Evolutionary conservation across 2,329 filamentous ascomycete species (phyloP).

Genomic region (Purpureocillium takamizusanense): DNA sequence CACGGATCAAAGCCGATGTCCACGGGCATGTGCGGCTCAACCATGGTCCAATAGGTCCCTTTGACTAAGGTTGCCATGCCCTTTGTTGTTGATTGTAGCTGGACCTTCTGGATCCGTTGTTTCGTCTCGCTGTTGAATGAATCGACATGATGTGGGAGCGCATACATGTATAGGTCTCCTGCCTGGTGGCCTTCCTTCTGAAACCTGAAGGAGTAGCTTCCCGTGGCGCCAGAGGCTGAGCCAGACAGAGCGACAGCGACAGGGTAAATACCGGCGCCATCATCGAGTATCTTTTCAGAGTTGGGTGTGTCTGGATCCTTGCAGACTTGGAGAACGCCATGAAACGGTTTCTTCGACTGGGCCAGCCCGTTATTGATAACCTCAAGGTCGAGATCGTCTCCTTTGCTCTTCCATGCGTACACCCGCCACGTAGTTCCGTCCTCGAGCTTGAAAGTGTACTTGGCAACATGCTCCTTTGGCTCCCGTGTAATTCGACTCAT

Average conservation of each 20-base stretch:
- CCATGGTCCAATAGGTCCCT: slow-evolving; percentile 68
- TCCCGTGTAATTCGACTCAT: slow-evolving; percentile 49
- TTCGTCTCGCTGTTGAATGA: slow-evolving; percentile 56
- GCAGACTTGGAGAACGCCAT: slow-evolving; percentile 72
- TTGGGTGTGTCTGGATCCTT: slow-evolving; percentile 54
- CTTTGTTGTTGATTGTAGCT: slow-evolving; percentile 76
- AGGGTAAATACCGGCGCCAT: slow-evolving; percentile 67
- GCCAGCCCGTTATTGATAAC: slow-evolving; percentile 58
- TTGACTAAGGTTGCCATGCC: slow-evolving; percentile 66
- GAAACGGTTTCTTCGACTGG: slow-evolving; percentile 58
- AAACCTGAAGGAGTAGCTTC: slow-evolving; percentile 67
- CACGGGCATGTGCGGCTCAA: slow-evolving; percentile 63
- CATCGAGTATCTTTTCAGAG: slow-evolving; percentile 64
- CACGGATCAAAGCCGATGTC: slow-evolving; percentile 74
- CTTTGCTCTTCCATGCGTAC: slow-evolving; percentile 58
- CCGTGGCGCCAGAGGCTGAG: slow-evolving; percentile 45
- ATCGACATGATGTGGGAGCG: slow-evolving; percentile 74
- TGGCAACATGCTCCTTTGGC: slow-evolving; percentile 57
- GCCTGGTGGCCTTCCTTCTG: slow-evolving; percentile 56
- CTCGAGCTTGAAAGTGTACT: slow-evolving; percentile 65
- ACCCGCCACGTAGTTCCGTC: slow-evolving; percentile 71
- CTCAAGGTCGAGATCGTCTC: slow-evolving; percentile 55
- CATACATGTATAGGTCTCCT: slow-evolving; percentile 69
- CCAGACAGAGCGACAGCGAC: slow-evolving; percentile 56
- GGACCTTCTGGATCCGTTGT: slow-evolving; percentile 44